These are phyloP conservation scores for Sporothrix variecibatus DNA, from an alignment of 2,329 filamentous ascomycete genomes.

Conservation along the genomic window DNA sequence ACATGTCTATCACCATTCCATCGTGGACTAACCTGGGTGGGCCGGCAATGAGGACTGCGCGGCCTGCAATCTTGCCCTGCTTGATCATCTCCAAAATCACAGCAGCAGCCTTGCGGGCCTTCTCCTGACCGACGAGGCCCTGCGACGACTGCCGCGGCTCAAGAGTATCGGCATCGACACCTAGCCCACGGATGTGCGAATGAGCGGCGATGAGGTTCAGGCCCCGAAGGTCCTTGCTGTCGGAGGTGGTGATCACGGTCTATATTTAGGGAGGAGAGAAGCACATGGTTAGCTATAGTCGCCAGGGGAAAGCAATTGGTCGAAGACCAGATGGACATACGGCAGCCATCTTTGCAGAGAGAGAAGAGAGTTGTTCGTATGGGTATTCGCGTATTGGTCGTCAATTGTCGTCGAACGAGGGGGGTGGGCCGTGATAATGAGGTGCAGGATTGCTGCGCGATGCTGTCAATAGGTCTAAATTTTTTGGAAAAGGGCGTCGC, in stretches of 20 bases:
- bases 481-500: constrained; percentile 17
- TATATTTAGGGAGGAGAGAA: constrained; percentile 34
- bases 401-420: constrained; percentile 6
- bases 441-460: background rate
- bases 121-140: constrained; percentile 92
- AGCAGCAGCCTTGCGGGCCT: constrained; percentile 92
- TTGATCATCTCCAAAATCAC: constrained; percentile 99
- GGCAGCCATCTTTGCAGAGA: constrained; percentile 27
- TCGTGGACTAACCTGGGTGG: constrained; percentile 67
- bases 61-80: constrained; percentile 95
- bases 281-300: background rate
- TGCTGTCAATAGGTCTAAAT: constrained; percentile 11
- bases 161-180: constrained; percentile 87
- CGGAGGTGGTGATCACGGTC: constrained; percentile 77
- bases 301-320: background rate
- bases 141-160: constrained; percentile 85
- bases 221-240: constrained; percentile 92
- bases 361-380: background rate
- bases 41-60: constrained; percentile 90
- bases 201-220: constrained; percentile 98
- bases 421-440: background rate
- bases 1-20: background rate
- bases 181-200: constrained; percentile 94
- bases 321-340: constrained; percentile 23
- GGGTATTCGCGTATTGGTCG: background rate